Conservation (phyloP, 371 early-diverging fungal species). For the Saksenaea vasiformis region DNA sequence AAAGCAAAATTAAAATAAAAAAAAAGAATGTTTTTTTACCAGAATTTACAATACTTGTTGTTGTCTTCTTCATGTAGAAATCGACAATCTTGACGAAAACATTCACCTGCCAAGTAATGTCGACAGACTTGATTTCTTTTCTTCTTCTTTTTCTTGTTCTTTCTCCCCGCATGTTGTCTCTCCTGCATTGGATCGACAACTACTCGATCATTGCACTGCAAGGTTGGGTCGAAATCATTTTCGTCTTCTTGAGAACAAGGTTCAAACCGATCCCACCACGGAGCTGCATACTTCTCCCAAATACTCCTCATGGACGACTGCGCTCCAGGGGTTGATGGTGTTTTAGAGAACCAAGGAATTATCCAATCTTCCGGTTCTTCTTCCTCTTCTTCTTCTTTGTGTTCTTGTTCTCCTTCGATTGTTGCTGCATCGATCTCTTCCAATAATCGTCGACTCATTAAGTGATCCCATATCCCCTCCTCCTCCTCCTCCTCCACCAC, state of each 20-base stretch:
- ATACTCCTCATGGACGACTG: conserved; percentile 12
- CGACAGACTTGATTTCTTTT: conserved; percentile 66
- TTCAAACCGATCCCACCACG: conserved; percentile 30
- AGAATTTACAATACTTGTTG: conserved; percentile 87
- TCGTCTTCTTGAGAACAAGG: conserved; percentile 32
- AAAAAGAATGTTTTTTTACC: conserved; percentile 42
- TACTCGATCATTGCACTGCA: conserved; percentile 37
- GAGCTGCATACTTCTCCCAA: conserved; percentile 13
- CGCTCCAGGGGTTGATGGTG: not conserved
- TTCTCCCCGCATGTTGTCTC: not conserved
- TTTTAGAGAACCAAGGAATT: no score
- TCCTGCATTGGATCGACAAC: conserved; percentile 22
- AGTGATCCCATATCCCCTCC: conserved; percentile 15
- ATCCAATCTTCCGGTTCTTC: no score
- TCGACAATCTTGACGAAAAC: conserved; percentile 79
- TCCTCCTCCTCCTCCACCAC: conserved; percentile 8
- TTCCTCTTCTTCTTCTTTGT: not conserved
- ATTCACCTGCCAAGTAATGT: conserved; percentile 77
- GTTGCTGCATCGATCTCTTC: conserved; percentile 12
- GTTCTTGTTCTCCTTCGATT: not conserved
- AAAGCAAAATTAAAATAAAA: not conserved
- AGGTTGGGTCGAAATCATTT: conserved; percentile 49
- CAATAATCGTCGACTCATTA: conserved; percentile 18
- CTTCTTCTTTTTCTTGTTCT: conserved; percentile 19
- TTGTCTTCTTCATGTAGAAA: conserved; percentile 73